Conservation (phyloP, 163 green algal genomes). For the Scenedesmus sp. region DNA sequence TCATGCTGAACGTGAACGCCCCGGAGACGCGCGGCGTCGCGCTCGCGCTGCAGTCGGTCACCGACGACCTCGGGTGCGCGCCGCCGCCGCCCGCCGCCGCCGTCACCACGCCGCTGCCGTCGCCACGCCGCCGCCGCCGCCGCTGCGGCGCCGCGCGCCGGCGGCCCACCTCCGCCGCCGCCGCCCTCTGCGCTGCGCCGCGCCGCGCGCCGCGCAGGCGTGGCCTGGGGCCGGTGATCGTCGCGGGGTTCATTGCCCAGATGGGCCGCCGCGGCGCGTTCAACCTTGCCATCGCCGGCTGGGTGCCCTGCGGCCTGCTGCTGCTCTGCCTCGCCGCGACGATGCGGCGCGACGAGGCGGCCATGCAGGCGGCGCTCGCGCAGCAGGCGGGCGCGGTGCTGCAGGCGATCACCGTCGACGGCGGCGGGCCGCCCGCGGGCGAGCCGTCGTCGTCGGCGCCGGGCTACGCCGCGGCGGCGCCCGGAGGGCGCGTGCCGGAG, state of each 20-base stretch:
- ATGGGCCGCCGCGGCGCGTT: constrained; percentile 69
- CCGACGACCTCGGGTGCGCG: constrained; percentile 89
- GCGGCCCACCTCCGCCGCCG: too few species aligned
- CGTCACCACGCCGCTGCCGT: too few species aligned
- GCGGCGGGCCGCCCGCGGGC: neutral
- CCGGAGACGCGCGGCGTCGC: constrained; percentile 83
- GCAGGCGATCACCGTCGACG: constrained; percentile 17
- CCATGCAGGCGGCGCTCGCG: constrained; percentile 61
- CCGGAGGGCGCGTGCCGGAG: too few species aligned
- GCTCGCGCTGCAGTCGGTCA: constrained; percentile 80
- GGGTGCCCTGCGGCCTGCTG: constrained; percentile 78
- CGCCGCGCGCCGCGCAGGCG: too few species aligned
- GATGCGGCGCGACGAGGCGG: constrained; percentile 71
- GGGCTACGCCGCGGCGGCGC: too few species aligned
- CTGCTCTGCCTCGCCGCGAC: constrained; percentile 54
- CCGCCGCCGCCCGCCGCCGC: too few species aligned
- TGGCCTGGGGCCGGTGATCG: constrained; percentile 78
- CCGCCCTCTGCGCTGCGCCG: too few species aligned
- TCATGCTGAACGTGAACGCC: constrained; percentile 88
- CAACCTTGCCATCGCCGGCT: constrained; percentile 71
- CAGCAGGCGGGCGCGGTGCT: neutral
- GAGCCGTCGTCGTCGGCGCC: neutral
- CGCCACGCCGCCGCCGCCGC: too few species aligned
- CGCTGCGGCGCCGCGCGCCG: too few species aligned
- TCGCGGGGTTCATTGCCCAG: constrained; percentile 76